Base-by-base conservation (phyloP, 805 yeast species). In the Candida stauntonica region DNA sequence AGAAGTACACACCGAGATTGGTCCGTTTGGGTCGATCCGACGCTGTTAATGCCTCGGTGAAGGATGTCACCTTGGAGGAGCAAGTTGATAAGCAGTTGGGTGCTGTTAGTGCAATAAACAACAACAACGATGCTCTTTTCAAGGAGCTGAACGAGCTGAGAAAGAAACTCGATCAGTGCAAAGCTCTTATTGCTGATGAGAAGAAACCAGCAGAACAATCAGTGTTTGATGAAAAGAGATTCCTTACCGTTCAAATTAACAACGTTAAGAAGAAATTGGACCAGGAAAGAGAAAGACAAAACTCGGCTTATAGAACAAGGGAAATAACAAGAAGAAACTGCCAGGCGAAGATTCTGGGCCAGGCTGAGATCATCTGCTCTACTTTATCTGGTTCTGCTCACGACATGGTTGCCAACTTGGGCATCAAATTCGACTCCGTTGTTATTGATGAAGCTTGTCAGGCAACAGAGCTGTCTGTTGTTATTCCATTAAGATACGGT, bases 391-490 rank as follows among this genome's bases (percentile, higher is more conserved):
- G 97, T 20, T 78, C 96, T 4, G 96, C 98, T 0, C 96, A 88
- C 64, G 93, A 86, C 46, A 77, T 87, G 43, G 69, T 91, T 29
- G 79, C 87, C 0, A 72, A 79, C 30, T 64, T 91, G 55, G 79
- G 87, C 8, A 72, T 87, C 53, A 74, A 75, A 30, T 91, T 93
- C 57, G 95, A 85, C 34, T 86, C 95, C 4, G 97, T 93, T 2
- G 81, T 91, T 35, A 81, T 91, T 44, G 99, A 91, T 66, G 99
- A 91, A 61, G 99, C 99, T 2, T 94, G 97, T 50, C 99, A 91
- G 61, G 84, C 95, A 76, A 89, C 93, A 28, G 99, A 91, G 57
- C 58, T 91, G 26, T 86, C 96, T 7, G 85, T 95, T 0, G 73
- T 93, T 18, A 91, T 91, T 51, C 99, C 99, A 0, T 66, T 93